Evolutionary conservation across 345 rosid species (phyloP), one percentile per base, ranked within the genome.

Genomic region (Salix udensis): DNA sequence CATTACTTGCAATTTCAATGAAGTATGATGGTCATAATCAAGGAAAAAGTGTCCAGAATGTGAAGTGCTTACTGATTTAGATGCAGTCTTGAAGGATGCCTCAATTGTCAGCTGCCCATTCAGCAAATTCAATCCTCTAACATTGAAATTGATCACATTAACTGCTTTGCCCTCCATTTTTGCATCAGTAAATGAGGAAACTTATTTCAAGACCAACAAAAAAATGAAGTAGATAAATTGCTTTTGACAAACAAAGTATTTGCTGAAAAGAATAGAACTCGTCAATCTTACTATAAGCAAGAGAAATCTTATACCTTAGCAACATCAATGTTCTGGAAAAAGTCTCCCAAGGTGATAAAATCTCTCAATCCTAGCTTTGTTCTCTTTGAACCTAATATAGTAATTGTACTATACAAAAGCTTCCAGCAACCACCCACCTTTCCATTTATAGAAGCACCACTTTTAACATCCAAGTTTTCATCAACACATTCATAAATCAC

Each of bases 281-380:
- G 26, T 39, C 14, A 64, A 48, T 34, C 4, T 36, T 52, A 15
- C 5, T 10, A 15, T 18, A 28, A 23, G 18, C 46, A 65, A 1
- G 37, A 67, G 50, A 24, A 79, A 23, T 60, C 50, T 37, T 16
- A 36, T 85, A 94, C 97, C 95, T 91, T 81, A 73, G 86, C 76
- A 82, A 90, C 84, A 81, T 89, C 94, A 74, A 93, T 88, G n/a
- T 65, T 84, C 86, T 93, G 97, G 55, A 85, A 84, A 78, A 93
- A 84, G 28, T 91, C 97, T 4, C 94, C 97, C 74, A 91, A 86
- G 48, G 85, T 81, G 82, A 95, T 90, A 79, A 95, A 91, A 83
- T 87, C 91, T 74, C 98, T 88, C 82, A 95, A 84, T 67, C 97
- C 97, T 39, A 92, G 84, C 82, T 93, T 93, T 34, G 97, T 95